Evolutionary conservation across 306 rosid species (phyloP).

Genomic region (Begonia peltatifolia): DNA sequence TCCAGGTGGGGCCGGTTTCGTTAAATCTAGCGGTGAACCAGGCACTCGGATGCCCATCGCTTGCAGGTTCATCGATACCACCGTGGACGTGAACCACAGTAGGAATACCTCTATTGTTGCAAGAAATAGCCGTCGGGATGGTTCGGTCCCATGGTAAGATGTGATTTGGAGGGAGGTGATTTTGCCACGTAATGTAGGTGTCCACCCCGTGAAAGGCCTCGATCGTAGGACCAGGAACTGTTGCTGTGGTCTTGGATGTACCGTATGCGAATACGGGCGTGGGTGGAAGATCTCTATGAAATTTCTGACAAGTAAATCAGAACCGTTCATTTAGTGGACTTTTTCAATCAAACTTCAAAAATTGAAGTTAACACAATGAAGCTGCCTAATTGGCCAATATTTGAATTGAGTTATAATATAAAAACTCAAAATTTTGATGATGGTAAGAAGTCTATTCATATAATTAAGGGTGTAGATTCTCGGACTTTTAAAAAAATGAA

Average conservation of each 20-base stretch:
- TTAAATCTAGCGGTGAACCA: constrained; percentile 47
- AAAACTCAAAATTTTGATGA: too few species aligned
- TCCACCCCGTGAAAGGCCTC: constrained; percentile 37
- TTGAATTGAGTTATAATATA: too few species aligned
- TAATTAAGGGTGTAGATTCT: too few species aligned
- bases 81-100: constrained; percentile 83
- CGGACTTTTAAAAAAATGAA: too few species aligned
- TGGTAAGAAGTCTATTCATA: too few species aligned
- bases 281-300: background rate
- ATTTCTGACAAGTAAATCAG: background rate
- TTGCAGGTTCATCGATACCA: constrained; percentile 39
- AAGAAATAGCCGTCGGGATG: constrained; percentile 38
- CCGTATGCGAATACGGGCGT: background rate
- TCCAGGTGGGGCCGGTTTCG: constrained; percentile 29
- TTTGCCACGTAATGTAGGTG: constrained; percentile 53
- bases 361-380: too few species aligned
- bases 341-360: too few species aligned
- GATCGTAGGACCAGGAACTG: constrained; percentile 54
- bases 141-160: constrained; percentile 77
- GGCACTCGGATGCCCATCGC: constrained; percentile 34
- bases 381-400: too few species aligned
- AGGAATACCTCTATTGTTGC: constrained; percentile 33
- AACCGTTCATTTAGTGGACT: background rate
- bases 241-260: background rate
- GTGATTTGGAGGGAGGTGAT: constrained; percentile 56